A percentile compares a stretch with the other conserved stretches of the same genome.
phyloP scores from a whole-genome alignment of 306 rosid genomes.

The Quercus aquifolioides region DNA sequence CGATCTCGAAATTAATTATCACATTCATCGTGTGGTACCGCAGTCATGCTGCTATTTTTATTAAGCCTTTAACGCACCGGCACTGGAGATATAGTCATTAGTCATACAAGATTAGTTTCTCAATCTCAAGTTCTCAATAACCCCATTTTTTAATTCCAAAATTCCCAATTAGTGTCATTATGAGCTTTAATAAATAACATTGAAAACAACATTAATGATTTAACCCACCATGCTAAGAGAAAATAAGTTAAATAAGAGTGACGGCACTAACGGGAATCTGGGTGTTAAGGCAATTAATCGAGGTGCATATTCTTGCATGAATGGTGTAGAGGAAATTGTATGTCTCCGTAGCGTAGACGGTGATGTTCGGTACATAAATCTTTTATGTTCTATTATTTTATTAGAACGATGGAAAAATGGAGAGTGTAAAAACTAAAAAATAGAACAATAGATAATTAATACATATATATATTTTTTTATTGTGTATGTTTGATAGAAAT shows the following conservation, averaged over 20 bases:
- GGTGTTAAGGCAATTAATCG: background rate
- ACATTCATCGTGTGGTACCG: background rate
- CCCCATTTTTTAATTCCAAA: background rate
- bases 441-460: too few species aligned
- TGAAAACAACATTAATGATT: too few species aligned
- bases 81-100: background rate
- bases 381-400: too few species aligned
- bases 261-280: background rate
- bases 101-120: too few species aligned
- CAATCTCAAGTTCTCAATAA: too few species aligned
- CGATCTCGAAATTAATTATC: background rate
- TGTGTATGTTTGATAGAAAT: too few species aligned
- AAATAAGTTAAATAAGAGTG: background rate
- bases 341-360: background rate
- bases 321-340: background rate
- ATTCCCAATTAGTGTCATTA: background rate
- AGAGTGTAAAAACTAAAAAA: too few species aligned
- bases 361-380: background rate
- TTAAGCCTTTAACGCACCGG: background rate
- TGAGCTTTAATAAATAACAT: too few species aligned
- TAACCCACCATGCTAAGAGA: background rate
- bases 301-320: background rate
- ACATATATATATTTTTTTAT: too few species aligned
- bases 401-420: too few species aligned
- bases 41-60: background rate